Evolutionary conservation across 2,329 filamentous ascomycete genomes (phyloP), one percentile per base, ranked within the genome.

Genomic region (Pyricularia grisea): DNA sequence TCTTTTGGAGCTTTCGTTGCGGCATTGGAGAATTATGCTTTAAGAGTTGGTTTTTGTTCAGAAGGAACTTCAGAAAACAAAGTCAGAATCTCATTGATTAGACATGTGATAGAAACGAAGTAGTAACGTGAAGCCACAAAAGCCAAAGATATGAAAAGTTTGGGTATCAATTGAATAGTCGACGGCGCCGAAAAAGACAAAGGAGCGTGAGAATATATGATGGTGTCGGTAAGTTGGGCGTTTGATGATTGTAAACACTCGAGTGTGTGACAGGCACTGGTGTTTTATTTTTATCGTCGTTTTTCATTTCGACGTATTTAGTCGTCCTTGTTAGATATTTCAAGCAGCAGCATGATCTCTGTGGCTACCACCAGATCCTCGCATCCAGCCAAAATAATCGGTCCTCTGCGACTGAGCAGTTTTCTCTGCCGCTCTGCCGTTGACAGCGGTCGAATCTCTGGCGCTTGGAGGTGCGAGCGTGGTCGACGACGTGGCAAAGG

Each of bases 321-420:
- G 30, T 31, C 36, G 20, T 50, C 36, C 33, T 36, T 20, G 36
- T 58, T 36, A 6, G 33, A 25, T 42, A 27, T n/a, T 28, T 67
- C 14, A 30, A 63, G 67, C 20, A 14, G 65, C 66, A 63, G 9
- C 4, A 50, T 50, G 17, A 50, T 50, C 42, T 50, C 50, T 60
- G 42, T 28, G 60, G 58, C 55, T 65, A 12, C 67, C 68, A 67
- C 67, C 64, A n/a, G 50, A 60, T 11, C 70, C 71, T 20, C 72
- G 71, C 72, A 72, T 72, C 71, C 72, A 72, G 1, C 70, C 69
- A 68, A 72, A 72, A 23, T 71, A 67, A 42, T 72, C 71, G 0
- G 70, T 72, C 64, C 68, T 70, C n/a, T 50, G 42, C 42, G 42
- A 50, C 27, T 30, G 20, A 23, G 66, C 20, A 27, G 23, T 5